Percentiles rank a stretch among this genome's conserved stretches.
Evolutionary conservation across 148 eudicot genomes (phyloP).

Genomic region (Oxyria digyna): DNA sequence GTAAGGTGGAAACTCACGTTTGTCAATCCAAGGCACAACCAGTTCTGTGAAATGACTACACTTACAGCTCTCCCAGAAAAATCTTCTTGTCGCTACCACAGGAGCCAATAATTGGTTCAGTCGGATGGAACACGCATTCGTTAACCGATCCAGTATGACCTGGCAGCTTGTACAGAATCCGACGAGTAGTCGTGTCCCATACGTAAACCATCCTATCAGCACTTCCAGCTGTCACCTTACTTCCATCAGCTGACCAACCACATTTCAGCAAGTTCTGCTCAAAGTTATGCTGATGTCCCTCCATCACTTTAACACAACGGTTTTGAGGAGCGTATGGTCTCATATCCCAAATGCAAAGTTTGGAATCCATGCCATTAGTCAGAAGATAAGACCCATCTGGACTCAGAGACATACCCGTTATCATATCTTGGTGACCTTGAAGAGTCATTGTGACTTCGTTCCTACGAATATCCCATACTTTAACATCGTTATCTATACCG

Average conservation of each 20-base stretch:
- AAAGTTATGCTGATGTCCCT: conserved; percentile 92
- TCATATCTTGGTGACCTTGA: conserved; percentile 85
- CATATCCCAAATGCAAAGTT: conserved; percentile 95
- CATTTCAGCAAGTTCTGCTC: conserved; percentile 92
- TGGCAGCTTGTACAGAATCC: conserved; percentile 83
- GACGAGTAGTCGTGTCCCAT: conserved; percentile 91
- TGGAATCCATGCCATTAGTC: conserved; percentile 84
- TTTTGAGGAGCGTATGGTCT: conserved; percentile 96
- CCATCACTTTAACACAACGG: conserved; percentile 81
- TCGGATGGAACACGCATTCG: conserved; percentile 81
- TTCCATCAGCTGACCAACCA: conserved; percentile 93
- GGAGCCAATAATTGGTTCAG: conserved; percentile 81
- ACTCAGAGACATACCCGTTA: conserved; percentile 88
- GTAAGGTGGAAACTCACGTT: too few species aligned
- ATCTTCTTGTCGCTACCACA: conserved; percentile 96
- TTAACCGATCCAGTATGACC: conserved; percentile 93
- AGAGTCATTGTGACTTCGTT: conserved; percentile 89
- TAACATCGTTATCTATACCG: conserved; percentile 77
- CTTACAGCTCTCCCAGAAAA: conserved; percentile 72
- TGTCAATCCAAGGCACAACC: neutral
- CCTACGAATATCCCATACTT: conserved; percentile 91
- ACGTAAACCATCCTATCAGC: conserved; percentile 92
- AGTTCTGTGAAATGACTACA: neutral
- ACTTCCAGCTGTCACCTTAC: conserved; percentile 91
- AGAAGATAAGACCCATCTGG: conserved; percentile 94